Conservation (phyloP, 495 filamentous ascomycete genomes). For the Aspergillus panamensis region DNA sequence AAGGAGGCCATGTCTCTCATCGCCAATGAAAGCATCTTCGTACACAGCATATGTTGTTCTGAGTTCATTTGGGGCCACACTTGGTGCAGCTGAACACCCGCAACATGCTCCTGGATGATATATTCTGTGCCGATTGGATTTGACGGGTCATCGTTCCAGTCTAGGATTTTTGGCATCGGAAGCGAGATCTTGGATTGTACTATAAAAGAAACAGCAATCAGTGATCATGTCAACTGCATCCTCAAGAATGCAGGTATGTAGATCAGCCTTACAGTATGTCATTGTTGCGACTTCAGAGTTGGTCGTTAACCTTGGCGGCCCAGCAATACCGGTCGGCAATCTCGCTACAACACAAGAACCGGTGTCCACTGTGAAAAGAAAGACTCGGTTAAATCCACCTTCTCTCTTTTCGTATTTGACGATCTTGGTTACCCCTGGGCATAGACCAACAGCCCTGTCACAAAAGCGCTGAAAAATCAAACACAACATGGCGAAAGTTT, state of each 20-base stretch:
- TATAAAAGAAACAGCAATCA: no score
- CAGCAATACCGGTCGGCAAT: conserved; percentile 37
- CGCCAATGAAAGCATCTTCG: conserved; percentile 28
- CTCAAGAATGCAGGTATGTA: background rate
- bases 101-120: conserved; percentile 43
- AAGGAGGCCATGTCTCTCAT: conserved; percentile 39
- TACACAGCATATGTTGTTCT: conserved; percentile 36
- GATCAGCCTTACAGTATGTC: conserved; percentile 35
- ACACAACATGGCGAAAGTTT: conserved; percentile 34
- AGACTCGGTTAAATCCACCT: conserved; percentile 43
- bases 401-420: conserved; percentile 37
- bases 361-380: conserved; percentile 38
- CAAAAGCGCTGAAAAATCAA: conserved; percentile 41
- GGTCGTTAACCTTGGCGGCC: conserved; percentile 36
- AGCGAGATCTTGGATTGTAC: conserved; percentile 34
- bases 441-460: conserved; percentile 26
- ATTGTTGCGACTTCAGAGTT: conserved; percentile 49
- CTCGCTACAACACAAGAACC: conserved; percentile 35
- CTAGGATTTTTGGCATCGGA: conserved; percentile 41
- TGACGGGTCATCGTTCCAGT: conserved; percentile 39
- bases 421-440: conserved; percentile 28
- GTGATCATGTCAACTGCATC: no score
- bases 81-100: conserved; percentile 36
- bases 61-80: conserved; percentile 36
- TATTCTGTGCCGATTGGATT: conserved; percentile 43